phyloP scores from a whole-genome alignment of 495 filamentous ascomycete species.

The Trichoderma virens region DNA sequence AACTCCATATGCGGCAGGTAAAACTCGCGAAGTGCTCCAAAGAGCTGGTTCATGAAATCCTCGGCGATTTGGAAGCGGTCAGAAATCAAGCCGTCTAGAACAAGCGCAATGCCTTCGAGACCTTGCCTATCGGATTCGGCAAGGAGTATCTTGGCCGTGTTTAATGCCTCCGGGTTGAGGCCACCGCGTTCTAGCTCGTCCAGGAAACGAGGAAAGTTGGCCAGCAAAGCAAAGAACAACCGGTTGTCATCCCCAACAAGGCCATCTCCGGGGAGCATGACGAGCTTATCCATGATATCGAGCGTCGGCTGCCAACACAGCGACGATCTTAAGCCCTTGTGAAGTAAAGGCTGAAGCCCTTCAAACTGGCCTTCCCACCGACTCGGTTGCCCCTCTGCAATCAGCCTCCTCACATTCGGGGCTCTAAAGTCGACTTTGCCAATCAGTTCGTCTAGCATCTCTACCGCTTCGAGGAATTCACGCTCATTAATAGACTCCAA shows the following conservation, averaged over 20 bases:
- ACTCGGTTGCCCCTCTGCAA: slow-evolving; percentile 70
- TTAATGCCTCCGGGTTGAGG: slow-evolving; percentile 45
- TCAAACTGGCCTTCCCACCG: slow-evolving; percentile 89
- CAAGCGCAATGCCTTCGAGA: slow-evolving; percentile 44
- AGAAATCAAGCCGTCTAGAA: slow-evolving; percentile 62
- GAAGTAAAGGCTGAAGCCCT: slow-evolving; percentile 74
- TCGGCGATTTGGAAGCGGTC: slow-evolving; percentile 59
- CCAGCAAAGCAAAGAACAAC: slow-evolving; percentile 74
- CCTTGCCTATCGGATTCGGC: slow-evolving; percentile 65
- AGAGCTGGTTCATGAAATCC: slow-evolving; percentile 70
- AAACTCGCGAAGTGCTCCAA: slow-evolving; percentile 65
- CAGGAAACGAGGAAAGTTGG: slow-evolving; percentile 85
- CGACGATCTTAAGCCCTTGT: slow-evolving; percentile 89
- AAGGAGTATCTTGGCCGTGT: slow-evolving; percentile 61
- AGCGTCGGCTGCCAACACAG: slow-evolving; percentile 68
- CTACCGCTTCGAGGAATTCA: slow-evolving; percentile 84
- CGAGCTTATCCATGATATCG: slow-evolving; percentile 67
- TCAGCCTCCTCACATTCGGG: slow-evolving; percentile 53
- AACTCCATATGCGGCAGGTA: slow-evolving; percentile 83
- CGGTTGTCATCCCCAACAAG: slow-evolving; percentile 76
- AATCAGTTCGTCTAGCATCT: slow-evolving; percentile 85
- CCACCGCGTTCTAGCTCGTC: slow-evolving; percentile 62
- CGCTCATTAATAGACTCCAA: slow-evolving; percentile 91
- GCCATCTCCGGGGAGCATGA: slow-evolving; percentile 67
- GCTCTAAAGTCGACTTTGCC: slow-evolving; percentile 75